Conservation (phyloP, 2,329 filamentous ascomycete genomes). For the Metarhizium humberi region DNA sequence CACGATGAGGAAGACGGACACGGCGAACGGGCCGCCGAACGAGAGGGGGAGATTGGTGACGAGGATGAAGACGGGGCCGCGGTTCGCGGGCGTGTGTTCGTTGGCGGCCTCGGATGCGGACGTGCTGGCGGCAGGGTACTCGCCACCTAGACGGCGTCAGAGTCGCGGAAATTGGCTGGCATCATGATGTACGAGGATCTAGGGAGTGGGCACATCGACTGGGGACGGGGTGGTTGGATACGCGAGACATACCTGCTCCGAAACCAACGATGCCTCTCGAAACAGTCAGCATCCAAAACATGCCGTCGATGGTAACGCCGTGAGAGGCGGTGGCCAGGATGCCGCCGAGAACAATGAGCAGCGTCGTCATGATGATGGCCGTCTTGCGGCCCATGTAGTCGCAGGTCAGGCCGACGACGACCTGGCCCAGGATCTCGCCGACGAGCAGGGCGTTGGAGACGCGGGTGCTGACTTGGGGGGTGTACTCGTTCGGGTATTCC, state of each 20-base stretch:
- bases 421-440: constrained; percentile 32
- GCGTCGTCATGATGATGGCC: constrained; percentile 35
- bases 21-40: constrained; percentile 25
- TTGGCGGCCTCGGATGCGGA: constrained; percentile 38
- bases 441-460: constrained; percentile 32
- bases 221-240: no score
- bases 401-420: constrained; percentile 32
- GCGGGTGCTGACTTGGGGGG: constrained; percentile 26
- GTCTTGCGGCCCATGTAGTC: constrained; percentile 39
- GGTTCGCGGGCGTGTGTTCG: constrained; percentile 27
- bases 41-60: constrained; percentile 30
- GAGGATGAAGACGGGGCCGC: constrained; percentile 34
- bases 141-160: constrained; percentile 18
- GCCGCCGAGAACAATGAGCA: constrained; percentile 35
- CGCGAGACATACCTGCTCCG: constrained; percentile 21
- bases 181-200: no score
- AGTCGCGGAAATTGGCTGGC: no score
- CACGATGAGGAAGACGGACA: constrained; percentile 37
- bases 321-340: constrained; percentile 36
- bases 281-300: constrained; percentile 44
- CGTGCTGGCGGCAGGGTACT: constrained; percentile 38
- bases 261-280: constrained; percentile 39
- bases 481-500: constrained; percentile 26
- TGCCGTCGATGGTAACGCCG: constrained; percentile 34
- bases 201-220: neutral